Evolutionary conservation across 345 rosid species (phyloP).

Genomic region (Crucihimalaya himalaica): DNA sequence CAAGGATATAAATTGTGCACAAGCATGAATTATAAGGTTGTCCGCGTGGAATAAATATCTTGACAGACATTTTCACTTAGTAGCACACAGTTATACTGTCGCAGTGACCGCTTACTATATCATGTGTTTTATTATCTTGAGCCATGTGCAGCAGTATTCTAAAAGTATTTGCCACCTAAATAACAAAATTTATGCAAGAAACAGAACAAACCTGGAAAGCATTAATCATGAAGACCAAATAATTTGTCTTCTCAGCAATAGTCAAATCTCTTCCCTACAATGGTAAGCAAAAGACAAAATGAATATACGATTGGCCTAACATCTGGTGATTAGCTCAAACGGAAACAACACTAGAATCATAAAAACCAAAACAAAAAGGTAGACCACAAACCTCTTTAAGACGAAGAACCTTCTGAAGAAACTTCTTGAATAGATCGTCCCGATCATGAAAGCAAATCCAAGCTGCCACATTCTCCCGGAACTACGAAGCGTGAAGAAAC

Average conservation of each 20-base stretch:
- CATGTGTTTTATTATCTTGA: neutral
- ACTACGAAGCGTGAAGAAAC: constrained; percentile 52
- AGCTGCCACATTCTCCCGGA: constrained; percentile 96
- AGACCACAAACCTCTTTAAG: constrained; percentile 81
- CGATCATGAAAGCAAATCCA: constrained; percentile 91
- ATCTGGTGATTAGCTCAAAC: neutral
- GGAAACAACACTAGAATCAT: constrained; percentile 3
- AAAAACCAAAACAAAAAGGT: neutral
- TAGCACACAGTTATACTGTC: neutral
- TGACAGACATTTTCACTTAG: neutral
- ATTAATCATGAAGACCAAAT: constrained; percentile 93
- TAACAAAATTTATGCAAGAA: constrained; percentile 25
- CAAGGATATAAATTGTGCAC: neutral
- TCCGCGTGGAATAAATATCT: neutral
- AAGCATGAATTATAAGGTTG: neutral
- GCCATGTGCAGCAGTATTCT: neutral
- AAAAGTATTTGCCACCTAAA: neutral
- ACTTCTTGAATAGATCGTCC: constrained; percentile 68
- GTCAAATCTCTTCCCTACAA: constrained; percentile 81
- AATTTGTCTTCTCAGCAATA: constrained; percentile 90
- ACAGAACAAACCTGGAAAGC: constrained; percentile 83
- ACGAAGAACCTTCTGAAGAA: constrained; percentile 77
- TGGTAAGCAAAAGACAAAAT: constrained; percentile 13
- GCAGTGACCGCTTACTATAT: neutral
- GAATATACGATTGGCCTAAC: constrained; percentile 4